A percentile compares a stretch with the other conserved stretches of the same genome.
These are phyloP conservation scores for Monosporascus sp. DNA, from an alignment of 2,329 filamentous ascomycete genomes.

Conservation along the genomic window DNA sequence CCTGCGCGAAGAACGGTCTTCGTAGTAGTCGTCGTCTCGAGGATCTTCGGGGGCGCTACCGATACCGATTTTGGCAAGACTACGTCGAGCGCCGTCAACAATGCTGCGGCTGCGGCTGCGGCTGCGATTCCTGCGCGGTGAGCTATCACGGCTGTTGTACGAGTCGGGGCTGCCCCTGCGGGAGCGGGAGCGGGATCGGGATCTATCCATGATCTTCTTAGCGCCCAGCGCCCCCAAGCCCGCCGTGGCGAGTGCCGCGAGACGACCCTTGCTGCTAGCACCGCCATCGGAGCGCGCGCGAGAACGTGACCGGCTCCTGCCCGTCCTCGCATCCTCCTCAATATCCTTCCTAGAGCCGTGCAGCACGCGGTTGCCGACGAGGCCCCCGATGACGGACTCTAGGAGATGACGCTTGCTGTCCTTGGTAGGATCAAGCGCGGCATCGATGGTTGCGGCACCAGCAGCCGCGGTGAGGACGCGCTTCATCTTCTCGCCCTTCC, in stretches of 20 bases:
- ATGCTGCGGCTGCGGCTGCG: conserved; percentile 63
- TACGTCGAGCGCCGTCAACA: conserved; percentile 56
- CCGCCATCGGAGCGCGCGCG: conserved; percentile 52
- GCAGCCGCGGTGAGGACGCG: conserved; percentile 83
- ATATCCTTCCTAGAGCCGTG: conserved; percentile 70
- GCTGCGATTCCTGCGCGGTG: conserved; percentile 39
- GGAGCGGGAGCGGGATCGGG: conserved; percentile 49
- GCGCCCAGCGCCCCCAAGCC: conserved; percentile 55
- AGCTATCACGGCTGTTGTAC: conserved; percentile 38
- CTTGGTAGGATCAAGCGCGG: conserved; percentile 63
- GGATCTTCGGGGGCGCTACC: conserved; percentile 43
- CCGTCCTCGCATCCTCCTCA: conserved; percentile 53
- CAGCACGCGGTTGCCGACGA: conserved; percentile 78
- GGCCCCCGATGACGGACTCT: conserved; percentile 82
- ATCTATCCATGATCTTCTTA: conserved; percentile 51
- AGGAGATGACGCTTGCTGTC: conserved; percentile 80
- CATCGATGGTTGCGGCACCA: conserved; percentile 81
- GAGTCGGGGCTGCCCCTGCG: conserved; percentile 45
- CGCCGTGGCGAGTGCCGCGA: conserved; percentile 60
- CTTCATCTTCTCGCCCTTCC: conserved; percentile 88
- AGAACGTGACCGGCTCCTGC: conserved; percentile 66
- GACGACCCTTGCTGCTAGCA: conserved; percentile 41
- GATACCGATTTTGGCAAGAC: conserved; percentile 57
- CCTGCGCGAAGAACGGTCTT: conserved; percentile 32
- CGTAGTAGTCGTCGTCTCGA: conserved; percentile 39